phyloP scores from a whole-genome alignment of 2,329 filamentous ascomycete genomes.

The Sclerotiophoma versabilis region DNA sequence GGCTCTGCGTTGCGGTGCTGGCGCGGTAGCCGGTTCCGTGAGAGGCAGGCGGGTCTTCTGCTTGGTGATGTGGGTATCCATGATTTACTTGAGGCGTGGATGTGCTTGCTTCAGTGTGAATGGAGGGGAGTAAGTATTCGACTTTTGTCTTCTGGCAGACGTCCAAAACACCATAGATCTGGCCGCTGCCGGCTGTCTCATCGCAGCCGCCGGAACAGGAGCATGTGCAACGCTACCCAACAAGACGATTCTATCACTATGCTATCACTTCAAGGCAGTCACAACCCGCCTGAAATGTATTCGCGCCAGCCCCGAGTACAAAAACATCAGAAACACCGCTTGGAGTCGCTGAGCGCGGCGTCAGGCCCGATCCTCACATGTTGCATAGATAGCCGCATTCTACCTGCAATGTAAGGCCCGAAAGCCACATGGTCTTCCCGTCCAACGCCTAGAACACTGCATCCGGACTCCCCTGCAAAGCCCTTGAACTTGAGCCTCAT shows the following conservation, averaged over 20 bases:
- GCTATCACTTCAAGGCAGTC: neutral
- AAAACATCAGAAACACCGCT: neutral
- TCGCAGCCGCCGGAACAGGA: neutral
- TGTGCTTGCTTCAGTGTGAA: neutral
- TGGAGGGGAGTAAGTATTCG: neutral
- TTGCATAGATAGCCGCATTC: neutral
- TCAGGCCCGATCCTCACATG: neutral
- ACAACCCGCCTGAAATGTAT: neutral
- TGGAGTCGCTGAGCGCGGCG: neutral
- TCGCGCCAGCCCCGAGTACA: neutral
- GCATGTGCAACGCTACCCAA: neutral
- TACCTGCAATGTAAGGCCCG: too few relatives aligned
- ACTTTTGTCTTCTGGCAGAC: neutral
- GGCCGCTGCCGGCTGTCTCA: constrained; percentile 9
- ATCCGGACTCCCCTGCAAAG: neutral
- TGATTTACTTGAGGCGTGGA: neutral
- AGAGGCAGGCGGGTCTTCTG: constrained; percentile 15
- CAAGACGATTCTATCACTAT: neutral
- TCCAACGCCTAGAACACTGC: neutral
- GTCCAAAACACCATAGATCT: neutral
- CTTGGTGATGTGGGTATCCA: constrained; percentile 2
- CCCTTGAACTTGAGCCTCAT: neutral
- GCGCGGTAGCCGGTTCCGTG: neutral
- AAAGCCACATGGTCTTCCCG: too few relatives aligned
- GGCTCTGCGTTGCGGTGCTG: neutral